Conservation (phyloP, 352 stramenopile species). For the Phytophthora pistaciae region DNA sequence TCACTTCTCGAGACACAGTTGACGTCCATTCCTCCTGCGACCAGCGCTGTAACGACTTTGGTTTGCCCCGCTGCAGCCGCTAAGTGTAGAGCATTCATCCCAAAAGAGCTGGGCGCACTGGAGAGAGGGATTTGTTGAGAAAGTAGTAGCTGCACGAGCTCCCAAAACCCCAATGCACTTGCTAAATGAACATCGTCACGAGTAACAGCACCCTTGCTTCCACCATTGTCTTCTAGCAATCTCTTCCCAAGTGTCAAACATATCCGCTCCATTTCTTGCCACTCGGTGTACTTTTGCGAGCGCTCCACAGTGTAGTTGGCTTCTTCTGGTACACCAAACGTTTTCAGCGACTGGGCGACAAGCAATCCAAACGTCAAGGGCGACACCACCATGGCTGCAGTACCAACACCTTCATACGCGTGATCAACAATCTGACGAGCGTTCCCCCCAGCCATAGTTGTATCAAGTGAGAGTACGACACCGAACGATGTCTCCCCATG, state of each 20-base stretch:
- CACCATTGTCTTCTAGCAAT: conserved; percentile 41
- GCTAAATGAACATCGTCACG: conserved; percentile 57
- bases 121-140: conserved; percentile 62
- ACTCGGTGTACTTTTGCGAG: conserved; percentile 38
- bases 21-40: conserved; percentile 64
- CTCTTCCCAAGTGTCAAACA: conserved; percentile 44
- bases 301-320: conserved; percentile 20
- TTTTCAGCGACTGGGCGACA: conserved; percentile 34
- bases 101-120: conserved; percentile 36
- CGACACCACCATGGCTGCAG: conserved; percentile 34
- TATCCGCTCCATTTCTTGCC: conserved; percentile 50
- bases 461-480: conserved; percentile 22
- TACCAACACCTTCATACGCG: background rate
- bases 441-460: background rate
- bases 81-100: conserved; percentile 62
- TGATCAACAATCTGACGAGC: background rate
- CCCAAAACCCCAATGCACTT: conserved; percentile 59
- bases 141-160: conserved; percentile 50
- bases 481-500: conserved; percentile 48
- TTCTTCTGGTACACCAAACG: conserved; percentile 41
- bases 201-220: conserved; percentile 58
- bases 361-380: conserved; percentile 61
- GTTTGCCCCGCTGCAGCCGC: conserved; percentile 61
- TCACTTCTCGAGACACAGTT: conserved; percentile 41
- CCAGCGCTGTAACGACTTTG: conserved; percentile 45